A percentile compares a stretch with the other conserved stretches of the same genome.
These are phyloP conservation scores for Tricholoma sp. DNA, from an alignment of 768 basidiomycete species.

Conservation along the genomic window DNA sequence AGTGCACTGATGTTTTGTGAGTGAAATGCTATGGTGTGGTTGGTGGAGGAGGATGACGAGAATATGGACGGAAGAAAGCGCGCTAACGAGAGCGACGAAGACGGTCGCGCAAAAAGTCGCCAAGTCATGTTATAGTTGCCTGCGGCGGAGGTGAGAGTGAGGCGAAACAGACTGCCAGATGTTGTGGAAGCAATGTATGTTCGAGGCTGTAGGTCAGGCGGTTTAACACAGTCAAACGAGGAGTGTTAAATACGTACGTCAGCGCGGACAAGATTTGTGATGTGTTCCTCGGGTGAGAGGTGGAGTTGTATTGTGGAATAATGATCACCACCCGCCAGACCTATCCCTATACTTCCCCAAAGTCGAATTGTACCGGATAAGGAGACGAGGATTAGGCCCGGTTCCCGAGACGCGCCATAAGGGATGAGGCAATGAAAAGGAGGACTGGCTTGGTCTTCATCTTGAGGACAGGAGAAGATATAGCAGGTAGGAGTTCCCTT, in stretches of 20 bases:
- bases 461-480: constrained; percentile 68
- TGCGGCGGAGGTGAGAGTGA: constrained; percentile 60
- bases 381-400: constrained; percentile 79
- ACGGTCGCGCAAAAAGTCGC: constrained; percentile 56
- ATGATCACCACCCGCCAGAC: constrained; percentile 74
- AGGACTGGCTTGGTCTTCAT: constrained; percentile 32
- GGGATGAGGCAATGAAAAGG: constrained; percentile 66
- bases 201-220: constrained; percentile 40
- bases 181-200: constrained; percentile 69
- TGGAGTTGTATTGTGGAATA: constrained; percentile 47
- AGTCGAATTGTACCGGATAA: constrained; percentile 69
- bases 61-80: constrained; percentile 39
- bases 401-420: constrained; percentile 65
- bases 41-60: constrained; percentile 34
- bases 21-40: constrained; percentile 33
- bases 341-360: constrained; percentile 86
- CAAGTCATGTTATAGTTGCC: constrained; percentile 60
- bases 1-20: constrained; percentile 64
- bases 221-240: constrained; percentile 1
- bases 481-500: constrained; percentile 78
- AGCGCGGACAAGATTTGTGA: constrained; percentile 62
- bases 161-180: constrained; percentile 57
- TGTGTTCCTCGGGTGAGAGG: constrained; percentile 49
- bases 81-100: constrained; percentile 37
- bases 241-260: constrained; percentile 41